phyloP scores from a whole-genome alignment of 305 asterid genomes.

The Fraxinus albicans region DNA sequence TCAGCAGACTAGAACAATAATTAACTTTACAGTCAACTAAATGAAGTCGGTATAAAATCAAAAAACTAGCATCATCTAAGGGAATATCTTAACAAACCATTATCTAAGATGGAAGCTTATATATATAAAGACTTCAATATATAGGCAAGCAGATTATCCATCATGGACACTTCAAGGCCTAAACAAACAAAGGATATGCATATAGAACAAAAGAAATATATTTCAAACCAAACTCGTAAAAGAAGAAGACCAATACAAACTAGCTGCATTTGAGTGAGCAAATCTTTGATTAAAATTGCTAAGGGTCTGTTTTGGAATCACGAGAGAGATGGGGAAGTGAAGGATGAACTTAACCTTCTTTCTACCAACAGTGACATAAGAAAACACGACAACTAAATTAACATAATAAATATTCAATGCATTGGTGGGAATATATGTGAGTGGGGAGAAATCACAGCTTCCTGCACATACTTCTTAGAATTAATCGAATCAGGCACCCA shows the following conservation, averaged over 20 bases:
- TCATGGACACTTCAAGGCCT: neutral
- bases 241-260: neutral
- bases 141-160: neutral
- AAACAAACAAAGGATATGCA: neutral
- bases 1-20: neutral
- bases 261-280: neutral
- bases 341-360: no score
- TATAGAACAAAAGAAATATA: neutral
- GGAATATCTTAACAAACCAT: neutral
- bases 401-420: constrained; percentile 20
- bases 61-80: neutral
- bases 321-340: no score
- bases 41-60: no score
- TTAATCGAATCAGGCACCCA: constrained; percentile 46
- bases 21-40: neutral
- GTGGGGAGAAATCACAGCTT: constrained; percentile 40
- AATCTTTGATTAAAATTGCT: neutral
- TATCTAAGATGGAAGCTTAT: neutral
- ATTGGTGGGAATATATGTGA: constrained; percentile 47
- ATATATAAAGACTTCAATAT: neutral
- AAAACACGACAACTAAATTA: neutral
- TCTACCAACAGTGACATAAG: neutral
- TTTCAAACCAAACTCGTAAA: neutral
- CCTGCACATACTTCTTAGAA: constrained; percentile 41
- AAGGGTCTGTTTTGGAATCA: no score